phyloP scores from a whole-genome alignment of 2,329 filamentous ascomycete genomes.

The Raffaelea ambrosiae region DNA sequence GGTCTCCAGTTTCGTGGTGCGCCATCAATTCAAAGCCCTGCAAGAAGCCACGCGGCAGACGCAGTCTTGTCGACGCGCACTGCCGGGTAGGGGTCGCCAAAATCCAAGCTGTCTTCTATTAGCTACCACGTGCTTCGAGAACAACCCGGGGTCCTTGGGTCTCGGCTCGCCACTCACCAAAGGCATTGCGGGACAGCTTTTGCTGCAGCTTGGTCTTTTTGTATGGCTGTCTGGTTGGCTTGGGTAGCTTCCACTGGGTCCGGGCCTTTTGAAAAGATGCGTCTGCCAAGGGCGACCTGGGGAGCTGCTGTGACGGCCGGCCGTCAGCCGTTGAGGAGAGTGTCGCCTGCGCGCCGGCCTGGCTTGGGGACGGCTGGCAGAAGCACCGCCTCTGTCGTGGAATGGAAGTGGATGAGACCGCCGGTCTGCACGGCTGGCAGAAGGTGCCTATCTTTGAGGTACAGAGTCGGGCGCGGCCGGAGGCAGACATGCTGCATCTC shows the following conservation, averaged over 20 bases:
- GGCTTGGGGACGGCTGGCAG: too few species aligned
- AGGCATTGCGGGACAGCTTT: slow-evolving; percentile 53
- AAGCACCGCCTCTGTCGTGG: background rate
- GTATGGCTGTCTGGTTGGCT: slow-evolving; percentile 21
- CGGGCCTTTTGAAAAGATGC: slow-evolving; percentile 36
- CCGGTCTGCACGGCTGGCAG: too few species aligned
- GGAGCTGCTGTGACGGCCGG: slow-evolving; percentile 26
- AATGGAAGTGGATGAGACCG: background rate
- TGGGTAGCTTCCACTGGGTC: slow-evolving; percentile 31
- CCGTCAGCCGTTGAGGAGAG: too few species aligned
- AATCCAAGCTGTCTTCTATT: slow-evolving; percentile 35
- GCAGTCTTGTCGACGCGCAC: slow-evolving; percentile 10
- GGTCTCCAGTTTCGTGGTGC: slow-evolving; percentile 41
- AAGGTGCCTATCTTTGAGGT: too few species aligned
- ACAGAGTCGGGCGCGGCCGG: too few species aligned
- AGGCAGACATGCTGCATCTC: too few species aligned
- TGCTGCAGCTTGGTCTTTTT: slow-evolving; percentile 38
- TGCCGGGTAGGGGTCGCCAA: slow-evolving; percentile 7
- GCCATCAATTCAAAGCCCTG: slow-evolving; percentile 49
- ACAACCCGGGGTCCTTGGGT: background rate
- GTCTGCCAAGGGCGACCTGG: slow-evolving; percentile 47
- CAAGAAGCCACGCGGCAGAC: slow-evolving; percentile 42
- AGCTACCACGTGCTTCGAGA: background rate
- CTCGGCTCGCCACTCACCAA: slow-evolving; percentile 35
- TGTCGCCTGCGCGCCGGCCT: too few species aligned